Base-by-base conservation (phyloP, 1,139 yeast species). In the Pichia sp. region DNA sequence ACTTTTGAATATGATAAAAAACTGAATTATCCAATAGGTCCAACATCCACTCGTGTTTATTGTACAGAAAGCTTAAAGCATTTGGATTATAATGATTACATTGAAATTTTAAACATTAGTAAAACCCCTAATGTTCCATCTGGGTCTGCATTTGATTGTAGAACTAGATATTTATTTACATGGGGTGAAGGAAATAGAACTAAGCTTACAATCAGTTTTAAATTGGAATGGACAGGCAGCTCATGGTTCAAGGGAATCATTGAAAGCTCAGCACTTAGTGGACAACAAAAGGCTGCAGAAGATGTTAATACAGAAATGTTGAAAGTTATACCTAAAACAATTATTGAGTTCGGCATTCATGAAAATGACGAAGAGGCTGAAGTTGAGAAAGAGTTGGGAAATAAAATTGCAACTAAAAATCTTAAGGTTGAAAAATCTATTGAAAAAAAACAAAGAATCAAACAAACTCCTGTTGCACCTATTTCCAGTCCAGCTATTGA, bases 81-180 rank as follows among this genome's bases (percentile, higher is more conserved):
- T 44, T 49, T 62, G 34, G 69, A 75, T 30, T 32, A 32, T n/a
- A n/a, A 40, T 16, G 41, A 46, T 23, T 46, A 44, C 23, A 34
- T 48, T 20, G 48, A 48, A 31, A 34, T 48, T 21, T 14, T 63
- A 4, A 62, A 71, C 8, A 63, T 62, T 2, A 66, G 76, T 2
- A 59, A 53, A 18, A 76, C 81, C 0, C 82, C 82, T 0, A 78
- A 74, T 50, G 82, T 76, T 5, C 82, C 82, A 0, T 75, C 74
- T 63, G 82, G 82, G 7, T 66, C 64, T 34, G 69, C 73, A 1
- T 76, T 76, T 50, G 62, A 68, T 22, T 78, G 76, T 5, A 62
- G 68, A 40, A 75, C 78, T 7, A 60, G 74, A 33, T 74, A 69
- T 51, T 57, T 69, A 19, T 59, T 74, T 23, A 61, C 67, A 5